Evolutionary conservation across 306 rosid species (phyloP).

Genomic region (Rosa persica): DNA sequence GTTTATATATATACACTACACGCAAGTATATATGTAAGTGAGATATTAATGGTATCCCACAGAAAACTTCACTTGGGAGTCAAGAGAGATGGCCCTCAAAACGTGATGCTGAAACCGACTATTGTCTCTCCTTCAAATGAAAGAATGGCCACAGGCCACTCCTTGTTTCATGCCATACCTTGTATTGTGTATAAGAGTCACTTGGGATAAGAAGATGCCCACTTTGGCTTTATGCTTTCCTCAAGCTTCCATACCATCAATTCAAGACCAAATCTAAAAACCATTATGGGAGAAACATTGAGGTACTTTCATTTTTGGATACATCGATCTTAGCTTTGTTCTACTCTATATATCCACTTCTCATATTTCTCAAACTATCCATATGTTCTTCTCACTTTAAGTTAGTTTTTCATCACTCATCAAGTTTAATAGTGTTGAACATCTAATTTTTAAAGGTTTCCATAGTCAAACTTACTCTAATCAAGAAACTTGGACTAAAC

Average conservation of each 20-base stretch:
- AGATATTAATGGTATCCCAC: conserved; percentile 11
- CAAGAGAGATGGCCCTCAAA: conserved; percentile 45
- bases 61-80: conserved; percentile 56
- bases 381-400: background rate
- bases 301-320: conserved; percentile 12
- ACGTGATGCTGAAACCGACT: conserved; percentile 36
- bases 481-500: background rate
- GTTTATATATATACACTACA: conserved; percentile 6
- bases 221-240: conserved; percentile 40
- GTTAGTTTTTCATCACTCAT: background rate
- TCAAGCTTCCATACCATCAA: conserved; percentile 28
- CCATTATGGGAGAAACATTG: conserved; percentile 28
- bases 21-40: background rate
- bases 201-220: conserved; percentile 44
- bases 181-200: conserved; percentile 25
- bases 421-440: background rate
- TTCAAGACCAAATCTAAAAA: conserved; percentile 34
- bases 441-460: background rate
- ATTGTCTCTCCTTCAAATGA: conserved; percentile 31
- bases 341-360: background rate
- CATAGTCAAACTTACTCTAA: background rate
- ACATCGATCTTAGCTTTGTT: background rate
- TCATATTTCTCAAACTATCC: background rate
- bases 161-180: conserved; percentile 35
- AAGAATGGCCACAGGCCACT: conserved; percentile 32